phyloP scores from a whole-genome alignment of 2,329 filamentous ascomycete genomes.

The Phialocephala sp. region DNA sequence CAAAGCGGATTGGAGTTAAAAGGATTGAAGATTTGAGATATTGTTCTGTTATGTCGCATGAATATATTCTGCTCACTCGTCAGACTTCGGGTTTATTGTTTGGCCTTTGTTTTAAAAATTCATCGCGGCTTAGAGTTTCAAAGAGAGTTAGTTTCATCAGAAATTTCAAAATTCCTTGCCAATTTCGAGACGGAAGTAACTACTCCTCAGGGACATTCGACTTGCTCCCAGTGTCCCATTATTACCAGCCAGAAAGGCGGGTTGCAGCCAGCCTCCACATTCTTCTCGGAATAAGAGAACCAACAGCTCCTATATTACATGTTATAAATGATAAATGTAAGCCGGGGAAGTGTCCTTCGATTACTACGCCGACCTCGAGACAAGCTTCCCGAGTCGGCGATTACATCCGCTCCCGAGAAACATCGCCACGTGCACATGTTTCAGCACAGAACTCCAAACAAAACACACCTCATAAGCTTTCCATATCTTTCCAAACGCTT shows the following conservation, averaged over 20 bases:
- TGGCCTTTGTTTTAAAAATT: too few species aligned
- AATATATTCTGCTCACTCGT: not conserved
- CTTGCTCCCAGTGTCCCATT: not conserved
- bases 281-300: not conserved
- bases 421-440: not conserved
- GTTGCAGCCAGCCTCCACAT: not conserved
- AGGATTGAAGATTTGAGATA: not conserved
- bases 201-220: not conserved
- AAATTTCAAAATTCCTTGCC: not conserved
- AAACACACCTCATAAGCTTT: too few species aligned
- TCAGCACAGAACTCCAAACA: not conserved
- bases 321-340: not conserved
- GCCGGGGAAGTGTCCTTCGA: not conserved
- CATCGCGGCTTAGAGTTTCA: not conserved
- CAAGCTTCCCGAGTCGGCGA: constrained; percentile 8
- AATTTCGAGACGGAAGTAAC: not conserved
- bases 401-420: not conserved
- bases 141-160: not conserved
- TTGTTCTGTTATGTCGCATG: not conserved
- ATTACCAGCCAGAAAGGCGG: not conserved
- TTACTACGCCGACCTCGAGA: not conserved
- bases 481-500: not conserved
- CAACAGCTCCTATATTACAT: not conserved
- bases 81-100: not conserved
- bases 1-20: constrained; percentile 1